Evolutionary conservation across 2,329 filamentous ascomycete genomes (phyloP), one percentile per base, ranked within the genome.

Genomic region (Botryotinia calthae): DNA sequence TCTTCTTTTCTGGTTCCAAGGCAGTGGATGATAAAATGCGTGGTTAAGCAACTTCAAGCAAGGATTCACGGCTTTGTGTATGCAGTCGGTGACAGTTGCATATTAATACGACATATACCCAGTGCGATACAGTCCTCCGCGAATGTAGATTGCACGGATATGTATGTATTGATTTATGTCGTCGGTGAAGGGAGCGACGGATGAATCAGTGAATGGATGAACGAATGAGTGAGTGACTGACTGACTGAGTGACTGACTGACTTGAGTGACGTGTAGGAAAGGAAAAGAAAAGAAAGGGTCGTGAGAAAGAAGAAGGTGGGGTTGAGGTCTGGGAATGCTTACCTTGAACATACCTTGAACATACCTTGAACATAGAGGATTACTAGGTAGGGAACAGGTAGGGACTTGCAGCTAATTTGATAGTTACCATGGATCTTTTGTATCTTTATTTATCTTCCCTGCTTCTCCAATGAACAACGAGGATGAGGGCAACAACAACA

Each of bases 1-100:
- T 40, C 64, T 31, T 5, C 42, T 44, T 68, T n/a, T n/a, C 9
- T 16, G 34, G n/a, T 56, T 68, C 65, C 65, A 68, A 68, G 65
- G 37, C 25, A 42, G 28, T 54, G 64, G 46, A 54, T 54, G 34
- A 54, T 14, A 28, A 22, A 40, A 54, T 54, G 64, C 46, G 34
- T 54, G 31, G 46, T 34, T 40, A 14, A 51, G 46, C 64, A 56
- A 56, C n/a, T 56, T 18, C n/a, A 56, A 56, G 51, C 51, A 67
- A 67, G 64, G 46, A 48, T 67, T 67, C 34, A 48, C 25, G 46
- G 34, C 51, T 40, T 46, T 63, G 61, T 46, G 14, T 56, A 28
- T 64, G 62, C 44, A 64, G 42, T 54, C 64, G 64, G 64, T 54
- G 31, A 40, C 64, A 34, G 46, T 4, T 66, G 25, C 37, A 42